A percentile compares a stretch with the other conserved stretches of the same genome.
These are phyloP conservation scores for Cystobasidium pallidum DNA, from an alignment of 1,284 basidiomycete genomes.

Conservation along the genomic window DNA sequence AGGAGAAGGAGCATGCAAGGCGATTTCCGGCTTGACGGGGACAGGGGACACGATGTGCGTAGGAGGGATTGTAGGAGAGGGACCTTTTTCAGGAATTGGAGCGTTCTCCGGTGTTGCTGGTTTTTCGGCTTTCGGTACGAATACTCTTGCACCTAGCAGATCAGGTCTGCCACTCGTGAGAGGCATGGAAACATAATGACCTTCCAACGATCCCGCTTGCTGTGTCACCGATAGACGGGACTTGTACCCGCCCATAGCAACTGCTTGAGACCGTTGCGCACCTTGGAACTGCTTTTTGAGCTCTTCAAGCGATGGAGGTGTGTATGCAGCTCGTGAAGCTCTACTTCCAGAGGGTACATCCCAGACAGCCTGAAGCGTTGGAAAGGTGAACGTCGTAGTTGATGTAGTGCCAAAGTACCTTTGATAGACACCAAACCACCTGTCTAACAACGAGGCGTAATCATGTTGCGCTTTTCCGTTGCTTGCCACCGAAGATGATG, in stretches of 20 bases:
- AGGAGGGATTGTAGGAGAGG: constrained; percentile 30
- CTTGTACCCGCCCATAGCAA: constrained; percentile 4
- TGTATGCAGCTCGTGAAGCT: constrained; percentile 36
- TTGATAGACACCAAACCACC: constrained; percentile 91
- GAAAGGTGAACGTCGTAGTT: constrained; percentile 65
- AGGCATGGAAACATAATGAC: constrained; percentile 43
- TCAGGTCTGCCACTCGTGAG: constrained; percentile 24
- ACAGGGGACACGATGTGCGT: constrained; percentile 32
- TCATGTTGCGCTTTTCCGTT: constrained; percentile 60
- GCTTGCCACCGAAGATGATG: constrained; percentile 57
- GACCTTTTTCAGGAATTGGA: background rate
- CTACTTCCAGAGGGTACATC: constrained; percentile 58
- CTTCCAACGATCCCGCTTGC: constrained; percentile 15
- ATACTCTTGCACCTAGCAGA: constrained; percentile 29
- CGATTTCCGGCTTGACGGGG: constrained; percentile 42
- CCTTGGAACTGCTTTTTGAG: constrained; percentile 43
- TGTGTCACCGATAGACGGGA: background rate
- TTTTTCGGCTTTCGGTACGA: constrained; percentile 19
- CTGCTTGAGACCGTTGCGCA: constrained; percentile 7
- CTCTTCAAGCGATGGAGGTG: constrained; percentile 38
- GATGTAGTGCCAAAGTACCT: constrained; percentile 69
- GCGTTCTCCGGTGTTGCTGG: background rate
- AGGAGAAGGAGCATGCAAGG: constrained; percentile 49
- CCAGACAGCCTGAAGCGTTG: constrained; percentile 74
- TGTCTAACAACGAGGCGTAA: constrained; percentile 76